Conservation (phyloP, 1,139 yeast species). For the Pichia sp. region DNA sequence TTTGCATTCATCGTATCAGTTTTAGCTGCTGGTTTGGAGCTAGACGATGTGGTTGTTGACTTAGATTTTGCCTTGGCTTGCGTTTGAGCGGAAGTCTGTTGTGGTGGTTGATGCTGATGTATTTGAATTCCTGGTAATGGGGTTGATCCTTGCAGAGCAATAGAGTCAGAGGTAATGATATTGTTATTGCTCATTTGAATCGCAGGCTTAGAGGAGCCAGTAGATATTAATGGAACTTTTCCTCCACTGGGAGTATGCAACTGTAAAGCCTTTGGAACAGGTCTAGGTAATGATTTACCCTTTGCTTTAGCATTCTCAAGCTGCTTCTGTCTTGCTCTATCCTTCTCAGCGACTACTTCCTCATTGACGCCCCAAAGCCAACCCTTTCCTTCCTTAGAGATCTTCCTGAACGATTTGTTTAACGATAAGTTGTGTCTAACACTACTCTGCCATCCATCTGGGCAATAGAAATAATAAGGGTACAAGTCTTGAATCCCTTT, state of each 20-base stretch:
- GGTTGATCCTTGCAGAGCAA: background rate
- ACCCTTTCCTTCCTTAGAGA: constrained; percentile 76
- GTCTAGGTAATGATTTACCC: constrained; percentile 16
- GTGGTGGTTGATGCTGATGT: constrained; percentile 5
- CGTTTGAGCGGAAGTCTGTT: too few relatives aligned
- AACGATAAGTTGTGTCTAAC: constrained; percentile 83
- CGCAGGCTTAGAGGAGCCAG: background rate
- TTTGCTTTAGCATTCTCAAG: constrained; percentile 36
- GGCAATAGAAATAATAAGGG: constrained; percentile 89
- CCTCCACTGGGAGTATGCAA: background rate
- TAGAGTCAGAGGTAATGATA: background rate
- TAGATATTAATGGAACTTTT: background rate
- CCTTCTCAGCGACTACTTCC: constrained; percentile 73
- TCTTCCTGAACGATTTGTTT: constrained; percentile 76
- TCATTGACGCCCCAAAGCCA: constrained; percentile 94
- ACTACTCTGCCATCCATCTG: constrained; percentile 96
- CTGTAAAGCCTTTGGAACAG: constrained; percentile 2
- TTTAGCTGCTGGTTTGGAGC: constrained; percentile 16
- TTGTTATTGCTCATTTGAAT: constrained; percentile 3
- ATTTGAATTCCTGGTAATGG: background rate
- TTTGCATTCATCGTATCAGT: constrained; percentile 38
- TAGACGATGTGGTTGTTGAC: constrained; percentile 16
- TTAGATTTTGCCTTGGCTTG: too few relatives aligned
- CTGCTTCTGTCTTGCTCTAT: constrained; percentile 63
- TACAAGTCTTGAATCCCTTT: constrained; percentile 79